phyloP scores from a whole-genome alignment of 2,329 filamentous ascomycete species.

The Aspergillus amoenus region DNA sequence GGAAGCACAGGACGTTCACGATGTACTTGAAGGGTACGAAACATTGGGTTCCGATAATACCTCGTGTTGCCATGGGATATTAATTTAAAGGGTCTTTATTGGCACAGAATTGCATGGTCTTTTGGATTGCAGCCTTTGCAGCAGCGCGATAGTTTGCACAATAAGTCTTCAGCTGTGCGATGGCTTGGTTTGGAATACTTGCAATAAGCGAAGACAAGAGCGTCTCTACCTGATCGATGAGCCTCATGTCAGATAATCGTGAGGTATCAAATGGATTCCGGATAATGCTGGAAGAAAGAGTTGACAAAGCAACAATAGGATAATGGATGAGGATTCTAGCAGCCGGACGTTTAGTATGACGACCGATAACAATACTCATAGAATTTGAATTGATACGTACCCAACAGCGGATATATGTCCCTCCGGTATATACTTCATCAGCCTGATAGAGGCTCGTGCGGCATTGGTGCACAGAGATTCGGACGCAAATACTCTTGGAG shows the following conservation, averaged over 20 bases:
- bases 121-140: constrained; percentile 9
- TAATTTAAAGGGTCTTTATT: background rate
- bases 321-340: constrained; percentile 17
- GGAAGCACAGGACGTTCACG: background rate
- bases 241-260: constrained; percentile 13
- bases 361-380: background rate
- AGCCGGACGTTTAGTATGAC: background rate
- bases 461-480: constrained; percentile 15
- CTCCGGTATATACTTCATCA: constrained; percentile 17
- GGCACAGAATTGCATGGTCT: constrained; percentile 3
- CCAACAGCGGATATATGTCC: constrained; percentile 13
- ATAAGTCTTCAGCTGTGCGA: constrained; percentile 11
- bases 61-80: background rate
- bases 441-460: constrained; percentile 18
- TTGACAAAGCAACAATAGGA: constrained; percentile 16
- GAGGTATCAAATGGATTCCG: constrained; percentile 14
- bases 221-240: constrained; percentile 15
- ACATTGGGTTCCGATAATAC: background rate
- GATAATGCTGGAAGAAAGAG: constrained; percentile 18
- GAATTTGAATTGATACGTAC: constrained; percentile 3
- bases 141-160: constrained; percentile 17
- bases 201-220: constrained; percentile 12
- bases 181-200: constrained; percentile 10
- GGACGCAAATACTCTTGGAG: constrained; percentile 13
- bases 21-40: background rate